Evolutionary conservation across 139 green algal species (phyloP).

Genomic region (Haematococcus sp.): DNA sequence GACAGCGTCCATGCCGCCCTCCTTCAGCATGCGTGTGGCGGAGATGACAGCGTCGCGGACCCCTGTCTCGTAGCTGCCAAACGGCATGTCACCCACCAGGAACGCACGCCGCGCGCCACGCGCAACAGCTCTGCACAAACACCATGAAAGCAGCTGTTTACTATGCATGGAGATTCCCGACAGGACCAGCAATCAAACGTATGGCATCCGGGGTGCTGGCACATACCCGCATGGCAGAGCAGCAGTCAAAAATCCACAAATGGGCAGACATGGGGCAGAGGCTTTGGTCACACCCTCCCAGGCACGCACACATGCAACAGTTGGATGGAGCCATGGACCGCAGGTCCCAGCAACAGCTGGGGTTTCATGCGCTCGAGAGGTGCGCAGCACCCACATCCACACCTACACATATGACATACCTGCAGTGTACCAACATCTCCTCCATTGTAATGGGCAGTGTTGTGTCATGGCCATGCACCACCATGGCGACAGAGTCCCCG

Average conservation of each 20-base stretch:
- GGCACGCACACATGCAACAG: too few relatives aligned
- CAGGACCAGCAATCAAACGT: too few relatives aligned
- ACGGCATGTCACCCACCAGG: conserved; percentile 85
- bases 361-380: too few relatives aligned
- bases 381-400: too few relatives aligned
- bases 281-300: too few relatives aligned
- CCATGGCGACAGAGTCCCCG: conserved; percentile 94
- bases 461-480: conserved; percentile 99
- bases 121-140: conserved; percentile 57
- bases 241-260: too few relatives aligned
- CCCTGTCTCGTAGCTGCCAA: conserved; percentile 78
- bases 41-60: conserved; percentile 64
- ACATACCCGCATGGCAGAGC: too few relatives aligned
- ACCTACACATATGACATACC: conserved; percentile 43
- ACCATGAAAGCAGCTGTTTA: neutral
- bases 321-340: too few relatives aligned
- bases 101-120: conserved; percentile 74
- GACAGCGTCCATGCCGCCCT: conserved; percentile 94
- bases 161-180: too few relatives aligned
- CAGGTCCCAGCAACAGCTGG: too few relatives aligned
- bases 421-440: conserved; percentile 96
- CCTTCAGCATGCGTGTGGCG: conserved; percentile 91
- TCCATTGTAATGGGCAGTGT: conserved; percentile 96
- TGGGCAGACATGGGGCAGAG: too few relatives aligned
- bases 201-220: too few relatives aligned